A percentile compares a stretch with the other conserved stretches of the same genome.
phyloP scores from a whole-genome alignment of 352 stramenopile genomes.

The Pythium sukuiense region DNA sequence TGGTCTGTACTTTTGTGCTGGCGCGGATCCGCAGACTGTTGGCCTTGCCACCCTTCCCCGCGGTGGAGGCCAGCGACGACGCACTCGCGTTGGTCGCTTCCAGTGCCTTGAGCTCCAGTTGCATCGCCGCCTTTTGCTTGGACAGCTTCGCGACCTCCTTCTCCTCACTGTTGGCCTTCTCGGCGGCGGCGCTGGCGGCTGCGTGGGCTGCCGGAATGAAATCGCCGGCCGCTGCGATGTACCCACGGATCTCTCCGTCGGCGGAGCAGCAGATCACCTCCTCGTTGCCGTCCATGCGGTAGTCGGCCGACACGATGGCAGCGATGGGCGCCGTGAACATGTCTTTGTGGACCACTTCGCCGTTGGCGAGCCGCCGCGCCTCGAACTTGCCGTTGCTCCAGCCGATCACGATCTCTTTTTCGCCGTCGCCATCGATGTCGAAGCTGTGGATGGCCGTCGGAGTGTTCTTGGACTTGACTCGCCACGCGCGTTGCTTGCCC shows the following conservation, averaged over 20 bases:
- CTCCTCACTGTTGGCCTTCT: constrained; percentile 57
- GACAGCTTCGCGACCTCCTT: constrained; percentile 83
- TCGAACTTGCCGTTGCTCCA: constrained; percentile 92
- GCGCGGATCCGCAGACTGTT: constrained; percentile 49
- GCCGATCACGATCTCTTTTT: constrained; percentile 87
- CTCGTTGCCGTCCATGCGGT: constrained; percentile 85
- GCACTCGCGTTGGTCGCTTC: constrained; percentile 42
- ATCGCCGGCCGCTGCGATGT: constrained; percentile 50
- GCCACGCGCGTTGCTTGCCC: constrained; percentile 83
- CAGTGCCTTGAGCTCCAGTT: constrained; percentile 76
- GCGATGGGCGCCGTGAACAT: constrained; percentile 63
- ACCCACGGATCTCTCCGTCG: constrained; percentile 81
- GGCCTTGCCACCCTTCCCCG: constrained; percentile 37
- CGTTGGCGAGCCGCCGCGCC: constrained; percentile 67
- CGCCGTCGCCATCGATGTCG: constrained; percentile 90
- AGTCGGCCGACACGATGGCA: constrained; percentile 78
- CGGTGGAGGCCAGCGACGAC: constrained; percentile 9
- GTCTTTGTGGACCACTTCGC: constrained; percentile 85
- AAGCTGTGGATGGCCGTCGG: constrained; percentile 81
- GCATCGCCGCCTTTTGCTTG: constrained; percentile 72
- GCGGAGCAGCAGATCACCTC: constrained; percentile 88
- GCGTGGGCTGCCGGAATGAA: constrained; percentile 25
- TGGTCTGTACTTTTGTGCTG: constrained; percentile 63
- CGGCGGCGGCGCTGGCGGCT: constrained; percentile 28
- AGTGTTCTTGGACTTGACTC: constrained; percentile 91